Evolutionary conservation across 352 stramenopile genomes (phyloP), one percentile per base, ranked within the genome.

Genomic region (Aphanomyces stellatus): DNA sequence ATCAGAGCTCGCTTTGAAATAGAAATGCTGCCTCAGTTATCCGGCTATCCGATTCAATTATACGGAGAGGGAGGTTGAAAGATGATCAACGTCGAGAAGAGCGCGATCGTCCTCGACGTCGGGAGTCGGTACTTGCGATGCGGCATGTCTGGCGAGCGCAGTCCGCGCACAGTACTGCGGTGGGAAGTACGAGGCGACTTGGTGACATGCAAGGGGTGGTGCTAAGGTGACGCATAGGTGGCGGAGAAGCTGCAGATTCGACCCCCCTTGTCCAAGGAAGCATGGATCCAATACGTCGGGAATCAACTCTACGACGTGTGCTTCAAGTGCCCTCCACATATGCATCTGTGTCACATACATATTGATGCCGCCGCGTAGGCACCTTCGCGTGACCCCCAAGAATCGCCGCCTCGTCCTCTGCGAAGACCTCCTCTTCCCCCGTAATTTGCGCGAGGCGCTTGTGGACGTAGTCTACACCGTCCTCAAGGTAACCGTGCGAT

Each of bases 21-120:
- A n/a, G n/a, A n/a, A n/a, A n/a, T n/a, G n/a, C n/a, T n/a, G n/a
- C 0, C 2, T 0, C 13, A 46, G n/a, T 46, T 46, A 46, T 46
- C 37, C 37, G 37, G 37, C 13, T 46, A 46, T 46, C 37, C 13
- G 13, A n/a, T 46, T 46, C 11, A 19, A n/a, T 19, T 46, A n/a
- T n/a, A n/a, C n/a, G n/a, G n/a, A n/a, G n/a, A n/a, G n/a, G n/a
- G n/a, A n/a, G n/a, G n/a, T 51, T 5, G 13, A 51, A 63, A 53
- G 55, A 67, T 59, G 60, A 67, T 51, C 15, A 60, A 33, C 34
- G 41, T 67, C 17, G 60, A 67, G 33, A 72, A 72, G 55, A 62
- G 30, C n/a, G 48, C 81, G 75, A 79, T 95, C 51, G 84, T 95
- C 70, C 69, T 95, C 57, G 86, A 95, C 68, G 60, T 95, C 31